phyloP scores from a whole-genome alignment of 164 flowering plant species.

The Akebia trifoliata region DNA sequence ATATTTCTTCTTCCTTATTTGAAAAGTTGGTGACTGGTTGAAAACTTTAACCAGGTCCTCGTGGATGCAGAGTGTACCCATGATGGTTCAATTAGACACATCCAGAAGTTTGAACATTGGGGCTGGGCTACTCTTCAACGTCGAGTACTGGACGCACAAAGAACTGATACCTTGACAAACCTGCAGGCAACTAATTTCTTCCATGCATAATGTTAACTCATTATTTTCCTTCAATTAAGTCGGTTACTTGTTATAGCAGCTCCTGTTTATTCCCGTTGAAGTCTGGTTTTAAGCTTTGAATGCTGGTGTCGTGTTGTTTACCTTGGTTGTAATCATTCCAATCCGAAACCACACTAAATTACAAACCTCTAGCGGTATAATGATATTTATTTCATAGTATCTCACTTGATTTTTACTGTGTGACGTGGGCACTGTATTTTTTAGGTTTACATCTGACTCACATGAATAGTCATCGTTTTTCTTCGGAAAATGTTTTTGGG shows the following conservation, averaged over 20 bases:
- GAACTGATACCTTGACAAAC: constrained; percentile 58
- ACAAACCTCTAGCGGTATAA: too few relatives aligned
- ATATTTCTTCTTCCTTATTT: constrained; percentile 1
- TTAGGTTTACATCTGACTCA: too few relatives aligned
- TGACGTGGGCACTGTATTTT: too few relatives aligned
- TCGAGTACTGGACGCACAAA: constrained; percentile 81
- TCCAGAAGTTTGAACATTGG: constrained; percentile 90
- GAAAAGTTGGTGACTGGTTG: constrained; percentile 3
- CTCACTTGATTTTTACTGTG: too few relatives aligned
- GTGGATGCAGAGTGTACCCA: constrained; percentile 99
- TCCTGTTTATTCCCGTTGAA: background rate
- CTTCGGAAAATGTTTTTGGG: too few relatives aligned
- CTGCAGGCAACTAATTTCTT: constrained; percentile 59
- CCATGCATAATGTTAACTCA: background rate
- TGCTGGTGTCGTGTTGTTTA: background rate
- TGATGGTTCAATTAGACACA: constrained; percentile 89
- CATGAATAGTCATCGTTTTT: too few relatives aligned
- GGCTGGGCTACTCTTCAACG: constrained; percentile 89
- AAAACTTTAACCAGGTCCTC: constrained; percentile 57
- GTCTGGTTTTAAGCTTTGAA: background rate
- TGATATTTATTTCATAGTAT: too few relatives aligned
- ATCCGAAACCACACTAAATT: too few relatives aligned
- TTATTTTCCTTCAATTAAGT: background rate
- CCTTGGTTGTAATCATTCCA: background rate
- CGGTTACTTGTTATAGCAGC: background rate